Evolutionary conservation across 257 asterid genomes (phyloP).

Genomic region (Galeopsis tetrahit): DNA sequence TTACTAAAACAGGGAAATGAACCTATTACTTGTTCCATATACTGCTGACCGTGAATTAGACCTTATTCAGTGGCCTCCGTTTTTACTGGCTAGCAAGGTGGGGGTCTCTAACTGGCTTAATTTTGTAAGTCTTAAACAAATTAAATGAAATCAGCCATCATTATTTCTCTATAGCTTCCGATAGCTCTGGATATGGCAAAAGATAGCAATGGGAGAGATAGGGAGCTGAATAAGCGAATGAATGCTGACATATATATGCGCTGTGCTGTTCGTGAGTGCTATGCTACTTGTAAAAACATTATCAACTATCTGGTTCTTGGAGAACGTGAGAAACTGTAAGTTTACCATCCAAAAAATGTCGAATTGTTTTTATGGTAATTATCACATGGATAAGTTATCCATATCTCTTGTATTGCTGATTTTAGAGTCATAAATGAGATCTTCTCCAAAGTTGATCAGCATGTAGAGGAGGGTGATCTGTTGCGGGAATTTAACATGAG

Average conservation of each 20-base stretch:
- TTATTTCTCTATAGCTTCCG: conserved; percentile 70
- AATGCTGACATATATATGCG: conserved; percentile 71
- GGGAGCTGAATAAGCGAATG: conserved; percentile 90
- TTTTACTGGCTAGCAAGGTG: conserved; percentile 98
- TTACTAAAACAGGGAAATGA: conserved; percentile 70
- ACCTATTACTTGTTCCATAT: conserved; percentile 89
- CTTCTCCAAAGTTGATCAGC: conserved; percentile 74
- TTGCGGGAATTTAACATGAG: conserved; percentile 63
- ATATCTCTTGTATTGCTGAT: conserved; percentile 32
- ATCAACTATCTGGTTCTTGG: conserved; percentile 77
- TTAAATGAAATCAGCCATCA: conserved; percentile 7
- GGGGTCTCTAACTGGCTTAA: conserved; percentile 33
- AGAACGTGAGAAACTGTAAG: conserved; percentile 81
- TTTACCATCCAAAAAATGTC: conserved; percentile 30
- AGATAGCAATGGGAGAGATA: conserved; percentile 85
- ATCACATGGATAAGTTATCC: conserved; percentile 18
- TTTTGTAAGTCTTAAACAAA: conserved; percentile 12
- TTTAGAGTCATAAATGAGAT: conserved; percentile 76
- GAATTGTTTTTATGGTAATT: conserved; percentile 9
- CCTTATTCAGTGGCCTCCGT: conserved; percentile 99
- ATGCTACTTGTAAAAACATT: conserved; percentile 83
- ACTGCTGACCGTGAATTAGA: conserved; percentile 89
- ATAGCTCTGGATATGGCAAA: conserved; percentile 98
- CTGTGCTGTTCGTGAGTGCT: conserved; percentile 93
- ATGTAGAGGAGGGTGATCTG: conserved; percentile 64